Evolutionary conservation across 2,329 filamentous ascomycete species (phyloP).

Genomic region (Stenocarpella maydis): DNA sequence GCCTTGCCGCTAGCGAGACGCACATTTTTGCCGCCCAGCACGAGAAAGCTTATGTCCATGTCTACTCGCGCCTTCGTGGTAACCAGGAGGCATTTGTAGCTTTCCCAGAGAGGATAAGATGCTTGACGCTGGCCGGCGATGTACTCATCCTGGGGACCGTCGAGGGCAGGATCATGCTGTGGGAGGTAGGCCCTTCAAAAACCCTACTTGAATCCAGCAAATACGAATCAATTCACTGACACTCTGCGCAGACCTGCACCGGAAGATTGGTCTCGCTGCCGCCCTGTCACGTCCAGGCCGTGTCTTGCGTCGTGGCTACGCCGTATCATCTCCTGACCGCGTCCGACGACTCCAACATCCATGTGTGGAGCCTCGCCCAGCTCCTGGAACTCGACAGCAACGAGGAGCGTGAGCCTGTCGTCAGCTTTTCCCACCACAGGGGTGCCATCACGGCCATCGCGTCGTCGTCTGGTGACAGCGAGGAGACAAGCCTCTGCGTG

Average conservation of each 20-base stretch:
- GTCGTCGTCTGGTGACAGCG: constrained; percentile 71
- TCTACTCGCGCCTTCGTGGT: constrained; percentile 84
- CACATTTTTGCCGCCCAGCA: constrained; percentile 93
- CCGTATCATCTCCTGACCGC: constrained; percentile 79
- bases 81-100: constrained; percentile 90
- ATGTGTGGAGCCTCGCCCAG: constrained; percentile 85
- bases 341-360: constrained; percentile 86
- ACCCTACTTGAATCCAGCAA: too few relatives aligned
- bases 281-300: constrained; percentile 79
- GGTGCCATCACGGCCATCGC: constrained; percentile 73
- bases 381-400: constrained; percentile 70
- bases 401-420: constrained; percentile 72
- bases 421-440: constrained; percentile 80
- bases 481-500: constrained; percentile 80
- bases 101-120: constrained; percentile 86
- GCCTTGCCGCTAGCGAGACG: constrained; percentile 79
- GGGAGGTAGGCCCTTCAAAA: constrained; percentile 75
- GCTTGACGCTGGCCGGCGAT: constrained; percentile 75
- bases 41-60: constrained; percentile 90
- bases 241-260: constrained; percentile 67
- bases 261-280: constrained; percentile 80
- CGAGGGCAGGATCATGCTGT: constrained; percentile 85
- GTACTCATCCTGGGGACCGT: constrained; percentile 83
- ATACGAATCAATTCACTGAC: not conserved
- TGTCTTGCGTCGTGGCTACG: constrained; percentile 78